Evolutionary conservation across 345 rosid genomes (phyloP), one percentile per base, ranked within the genome.

Genomic region (Brassica incana): DNA sequence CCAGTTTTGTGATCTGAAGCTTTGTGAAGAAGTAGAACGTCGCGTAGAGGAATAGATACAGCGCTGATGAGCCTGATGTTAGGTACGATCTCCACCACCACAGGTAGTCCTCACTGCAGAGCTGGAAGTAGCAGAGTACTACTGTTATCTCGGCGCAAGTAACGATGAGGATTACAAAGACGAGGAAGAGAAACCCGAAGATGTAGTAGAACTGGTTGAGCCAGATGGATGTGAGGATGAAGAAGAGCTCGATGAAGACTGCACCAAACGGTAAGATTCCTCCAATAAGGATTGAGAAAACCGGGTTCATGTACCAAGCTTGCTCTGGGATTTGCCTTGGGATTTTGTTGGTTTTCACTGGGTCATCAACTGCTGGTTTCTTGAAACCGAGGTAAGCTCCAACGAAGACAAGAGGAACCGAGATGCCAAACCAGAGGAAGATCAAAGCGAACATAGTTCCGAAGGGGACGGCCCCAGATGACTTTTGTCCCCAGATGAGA

Each of bases 31-130:
- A 91, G 88, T 91, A 90, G 82, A 91, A 91, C 3, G 97, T 82
- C 0, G 97, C 97, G 2, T 91, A 91, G 16, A 90, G 91, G 88
- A 91, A 90, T 62, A 90, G 91, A 67, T 89, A 91, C 0, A 91
- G 62, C 0, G 94, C 94, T 3, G 97, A 91, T 36, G 97, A 91
- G 82, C 94, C 97, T 5, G 97, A 88, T 12, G 94, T 91, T 4
- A 91, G 84, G 85, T 91, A 91, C 23, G 97, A 89, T 80, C 97
- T 91, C 97, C 97, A 91, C 97, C 97, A 91, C 94, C 97, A 91
- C 1, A 86, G 87, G 74, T 91, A 91, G 78, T 91, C 97, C 73
- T 91, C 94, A 35, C 94, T 91, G 90, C 97, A 91, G 40, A 91
- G 74, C 86, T 91, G 94, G 87, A 90, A 91, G 88, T 91, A 91